phyloP scores from a whole-genome alignment of 176 grass and related monocot species.

The Aegilops sharonensis region DNA sequence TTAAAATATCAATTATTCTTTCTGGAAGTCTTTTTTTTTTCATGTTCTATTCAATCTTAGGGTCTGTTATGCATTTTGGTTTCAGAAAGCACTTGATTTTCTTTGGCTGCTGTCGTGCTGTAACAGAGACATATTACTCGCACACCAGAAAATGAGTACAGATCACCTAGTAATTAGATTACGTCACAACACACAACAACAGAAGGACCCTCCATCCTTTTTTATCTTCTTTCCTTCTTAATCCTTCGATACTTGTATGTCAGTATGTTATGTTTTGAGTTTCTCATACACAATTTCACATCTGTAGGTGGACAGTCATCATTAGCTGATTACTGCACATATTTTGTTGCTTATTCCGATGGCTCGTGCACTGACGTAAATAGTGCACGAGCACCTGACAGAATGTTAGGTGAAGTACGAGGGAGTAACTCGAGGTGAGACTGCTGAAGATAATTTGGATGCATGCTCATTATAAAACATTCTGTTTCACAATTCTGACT shows the following conservation, averaged over 20 bases:
- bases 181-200: background rate
- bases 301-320: constrained; percentile 91
- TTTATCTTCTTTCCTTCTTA: background rate
- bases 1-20: background rate
- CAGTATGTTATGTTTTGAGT: background rate
- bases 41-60: background rate
- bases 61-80: background rate
- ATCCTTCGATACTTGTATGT: background rate
- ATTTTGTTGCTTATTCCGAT: constrained; percentile 99
- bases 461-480: background rate
- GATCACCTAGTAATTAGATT: constrained; percentile 8
- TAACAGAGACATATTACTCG: background rate
- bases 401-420: constrained; percentile 96
- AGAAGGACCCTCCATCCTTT: constrained; percentile 2
- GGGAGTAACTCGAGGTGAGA: constrained; percentile 91
- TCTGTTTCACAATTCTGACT: background rate
- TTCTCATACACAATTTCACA: constrained; percentile 30
- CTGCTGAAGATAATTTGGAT: background rate
- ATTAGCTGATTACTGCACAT: constrained; percentile 99
- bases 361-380: constrained; percentile 96
- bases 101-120: background rate
- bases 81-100: background rate
- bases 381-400: constrained; percentile 89
- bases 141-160: background rate
- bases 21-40: background rate